Base-by-base conservation (phyloP, 805 yeast genomes). In the Saccharomycopsis capsularis region DNA sequence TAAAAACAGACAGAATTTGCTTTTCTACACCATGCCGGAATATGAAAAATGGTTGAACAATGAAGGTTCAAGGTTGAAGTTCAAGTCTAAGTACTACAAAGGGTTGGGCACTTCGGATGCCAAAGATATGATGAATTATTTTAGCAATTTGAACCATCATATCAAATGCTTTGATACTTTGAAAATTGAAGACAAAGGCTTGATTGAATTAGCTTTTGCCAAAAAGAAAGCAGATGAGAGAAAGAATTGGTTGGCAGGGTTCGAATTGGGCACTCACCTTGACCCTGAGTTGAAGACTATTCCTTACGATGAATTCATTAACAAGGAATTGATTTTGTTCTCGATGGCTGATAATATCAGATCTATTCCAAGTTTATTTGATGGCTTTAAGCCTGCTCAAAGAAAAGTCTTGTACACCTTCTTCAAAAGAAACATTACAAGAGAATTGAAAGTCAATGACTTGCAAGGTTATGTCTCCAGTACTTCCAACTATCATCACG, bases 321-420 rank as follows among this genome's bases (percentile, higher is more conserved):
- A 93, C 67, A 88, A 93, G 63, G 99, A 93, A 63, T 75, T 93
- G 59, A 93, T 95, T 64, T 70, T 93, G 40, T 95, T 91, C 63
- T 88, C 96, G 16, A 84, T 93, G 86, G 97, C 98, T 2, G 99
- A 93, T 67, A 90, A 93, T 59, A 78, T 90, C 42, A 79, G 99
- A 64, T 93, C 98, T 0, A 88, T 93, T 60, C 99, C 99, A 1
- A 85, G 89, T 5, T 85, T 88, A 0, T 68, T 91, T 59, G 99
- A 93, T 68, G 99, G 99, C 0, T 79, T 93, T 56, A 93, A 93
- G 65, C 99, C 99, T 1, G 95, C 96, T 51, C 99, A 93, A 68
- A 79, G 99, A 60, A 93, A 93, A 63, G 95, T 93, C 41, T 68
- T 93, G 57, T 93, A 70, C 63, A 95, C 93, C 48, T 84, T 90